Evolutionary conservation across 2,329 filamentous ascomycete genomes (phyloP), one percentile per base, ranked within the genome.

Genomic region (Rhinocladiella similis): DNA sequence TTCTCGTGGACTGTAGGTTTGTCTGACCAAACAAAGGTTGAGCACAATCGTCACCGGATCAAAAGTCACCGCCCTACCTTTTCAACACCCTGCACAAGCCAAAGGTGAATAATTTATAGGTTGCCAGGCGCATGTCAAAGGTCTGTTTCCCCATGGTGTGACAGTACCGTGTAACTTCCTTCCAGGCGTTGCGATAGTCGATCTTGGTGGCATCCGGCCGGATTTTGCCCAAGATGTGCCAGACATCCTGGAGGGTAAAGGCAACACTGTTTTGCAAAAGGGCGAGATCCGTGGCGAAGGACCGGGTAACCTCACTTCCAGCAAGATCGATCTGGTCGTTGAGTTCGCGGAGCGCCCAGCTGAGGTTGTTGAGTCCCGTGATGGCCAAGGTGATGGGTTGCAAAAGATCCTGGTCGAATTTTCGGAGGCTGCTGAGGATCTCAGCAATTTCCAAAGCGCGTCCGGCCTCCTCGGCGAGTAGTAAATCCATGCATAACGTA

Each of bases 301-400:
- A 71, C 38, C 67, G 65, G 18, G 66, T 71, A 66, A 75, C 73
- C 14, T 67, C 70, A 25, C 71, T 70, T 54, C 50, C 36, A 14
- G 47, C 58, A 27, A 73, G 67, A 13, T 71, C 69, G 27, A 79
- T 68, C 25, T 75, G 68, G 48, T 72, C 71, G 41, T 80, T 74
- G 38, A 85, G 69, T 41, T 70, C 71, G 45, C 76, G 75, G 20
- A 86, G 70, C 7, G 72, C 73, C 47, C 76, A 73, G 54, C 80
- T 80, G 66, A 85, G 79, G 50, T 75, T 74, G 65, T 80, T 83
- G 20, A 85, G 73, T 57, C 82, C 75, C 53, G 78, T 75, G 50
- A 85, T 80, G 25, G 80, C 68, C 29, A 73, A 73, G 20, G 80
- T 81, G 63, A 85, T 80, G 42, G 81, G 77, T 29, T 77, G 75